Evolutionary conservation across 768 basidiomycete species (phyloP), one percentile per base, ranked within the genome.

Genomic region (Boletales sp.): DNA sequence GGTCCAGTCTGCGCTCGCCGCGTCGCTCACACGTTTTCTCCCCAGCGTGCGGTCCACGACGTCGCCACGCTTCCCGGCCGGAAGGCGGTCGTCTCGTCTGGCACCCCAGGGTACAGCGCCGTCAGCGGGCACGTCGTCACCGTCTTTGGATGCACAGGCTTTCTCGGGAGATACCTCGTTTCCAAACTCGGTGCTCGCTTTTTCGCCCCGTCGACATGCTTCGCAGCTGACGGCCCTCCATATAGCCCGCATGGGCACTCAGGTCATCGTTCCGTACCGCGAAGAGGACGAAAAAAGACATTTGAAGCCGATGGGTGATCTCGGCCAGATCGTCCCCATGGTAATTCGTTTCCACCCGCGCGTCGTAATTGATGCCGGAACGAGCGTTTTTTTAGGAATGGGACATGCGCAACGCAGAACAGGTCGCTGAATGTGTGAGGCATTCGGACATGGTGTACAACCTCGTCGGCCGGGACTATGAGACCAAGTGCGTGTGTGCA

Each of bases 381-480:
- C 25, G 25, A 28, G 21, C 6, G 25, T 28, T 4, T 28, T 28
- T 51, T 25, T 55, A 97, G 94, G 95, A 97, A 80, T 97, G 93
- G 92, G 93, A 97, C 65, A 77, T 95, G 42, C 81, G 92, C 50
- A 86, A 90, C 64, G 88, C 92, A 61, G 79, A 83, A 44, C 92
- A 94, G 64, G 96, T 94, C 59, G 90, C 83, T 35, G 95, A 97
- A 66, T 96, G 94, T 68, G 67, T 98, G 51, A 78, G 90, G 57
- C 93, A 96, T 70, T 97, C 95, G 17, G 92, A 98, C 66, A 88
- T 87, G 5, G 96, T 99, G 18, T 96, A 94, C 76, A 98, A 97
- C 72, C 86, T 97, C 50, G 86, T 90, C 44, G 94, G 95, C 17
- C 77, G 94, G 44, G 90, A 98, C 67, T 95, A 86, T 66, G 89